Conservation (phyloP, 805 yeast genomes). For the Nakazawaea wickerhamii region DNA sequence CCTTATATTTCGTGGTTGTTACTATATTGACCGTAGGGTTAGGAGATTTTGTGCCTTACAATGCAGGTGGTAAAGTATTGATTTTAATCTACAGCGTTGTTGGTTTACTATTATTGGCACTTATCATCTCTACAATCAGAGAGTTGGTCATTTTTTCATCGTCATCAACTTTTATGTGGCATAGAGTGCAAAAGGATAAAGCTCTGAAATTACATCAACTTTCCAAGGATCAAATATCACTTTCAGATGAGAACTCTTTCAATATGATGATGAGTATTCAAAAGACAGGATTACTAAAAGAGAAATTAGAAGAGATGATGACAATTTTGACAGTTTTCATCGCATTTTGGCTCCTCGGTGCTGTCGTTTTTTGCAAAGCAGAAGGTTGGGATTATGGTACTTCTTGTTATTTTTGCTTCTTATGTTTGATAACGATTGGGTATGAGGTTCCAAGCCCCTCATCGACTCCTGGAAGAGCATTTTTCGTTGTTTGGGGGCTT, state of each 20-base stretch:
- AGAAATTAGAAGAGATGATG: slow-evolving; percentile 33
- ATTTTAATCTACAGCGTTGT: slow-evolving; percentile 57
- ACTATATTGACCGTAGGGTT: slow-evolving; percentile 76
- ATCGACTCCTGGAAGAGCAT: slow-evolving; percentile 59
- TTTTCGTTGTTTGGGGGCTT: slow-evolving; percentile 77
- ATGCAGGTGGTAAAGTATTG: slow-evolving; percentile 50
- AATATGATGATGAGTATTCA: slow-evolving; percentile 50
- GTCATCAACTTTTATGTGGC: slow-evolving; percentile 61
- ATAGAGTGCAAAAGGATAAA: slow-evolving; percentile 52
- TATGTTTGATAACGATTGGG: slow-evolving; percentile 77
- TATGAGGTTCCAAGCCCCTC: slow-evolving; percentile 72
- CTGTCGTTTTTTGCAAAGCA: slow-evolving; percentile 48
- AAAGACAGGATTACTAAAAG: slow-evolving; percentile 31
- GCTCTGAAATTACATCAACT: slow-evolving; percentile 23
- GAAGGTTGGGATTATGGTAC: slow-evolving; percentile 74
- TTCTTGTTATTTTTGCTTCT: slow-evolving; percentile 68
- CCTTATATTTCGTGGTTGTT: slow-evolving; percentile 67
- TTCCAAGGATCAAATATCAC: slow-evolving; percentile 10
- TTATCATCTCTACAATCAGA: slow-evolving; percentile 65
- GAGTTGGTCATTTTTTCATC: slow-evolving; percentile 57
- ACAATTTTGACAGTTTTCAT: slow-evolving; percentile 40
- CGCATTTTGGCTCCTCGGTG: slow-evolving; percentile 70
- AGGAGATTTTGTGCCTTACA: slow-evolving; percentile 63
- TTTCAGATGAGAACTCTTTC: slow-evolving; percentile 46
- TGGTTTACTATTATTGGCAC: slow-evolving; percentile 71